Base-by-base conservation (phyloP, 2,329 filamentous ascomycete species). In the Trichophyton schoenleinii region DNA sequence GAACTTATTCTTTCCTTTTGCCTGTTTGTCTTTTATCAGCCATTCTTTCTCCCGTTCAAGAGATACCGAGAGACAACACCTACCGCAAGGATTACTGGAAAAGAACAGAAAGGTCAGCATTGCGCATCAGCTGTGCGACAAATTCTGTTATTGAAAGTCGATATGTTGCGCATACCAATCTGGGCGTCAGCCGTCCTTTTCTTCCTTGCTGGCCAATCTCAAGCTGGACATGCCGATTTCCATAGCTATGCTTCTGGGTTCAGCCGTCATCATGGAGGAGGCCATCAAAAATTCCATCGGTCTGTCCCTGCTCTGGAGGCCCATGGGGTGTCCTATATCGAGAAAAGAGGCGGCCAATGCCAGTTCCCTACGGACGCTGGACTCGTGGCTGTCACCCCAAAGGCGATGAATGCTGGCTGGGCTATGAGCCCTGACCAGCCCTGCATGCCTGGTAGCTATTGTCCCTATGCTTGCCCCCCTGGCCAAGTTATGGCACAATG, bases 401-500 rank as follows among this genome's bases (percentile, higher is more conserved):
- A 76, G 59, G 71, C 72, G 49, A 70, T 75, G 70, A 92, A 92
- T 74, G 86, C 79, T 58, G 88, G 88, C 64, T 92, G 88, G 85
- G 88, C 88, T 48, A 85, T 91, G 83, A 87, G 86, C 68, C 87
- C 88, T 3, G 85, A 91, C 71, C 82, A 87, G 70, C 71, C 81
- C 60, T 91, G 88, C 72, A 78, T 77, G 62, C 80, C 83, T 3
- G 87, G 84, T 62, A 81, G 72, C 66, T 91, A 87, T 73, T 91
- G 88, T 70, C 88, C 88, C 1, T 86, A 88, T 71, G 88, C 88
- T 60, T 91, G 88, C 71, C 86, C 85, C 63, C 72, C 87, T 0
- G 88, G 88, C 63, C 82, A 89, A 77, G 83, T 91, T 31, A 88
- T 87, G 79, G 83, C 84, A 64, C 88, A 92, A 72, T 91, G 88